Evolutionary conservation across 2,329 filamentous ascomycete species (phyloP), one percentile per base, ranked within the genome.

Genomic region (Stachybotrys echinatus): DNA sequence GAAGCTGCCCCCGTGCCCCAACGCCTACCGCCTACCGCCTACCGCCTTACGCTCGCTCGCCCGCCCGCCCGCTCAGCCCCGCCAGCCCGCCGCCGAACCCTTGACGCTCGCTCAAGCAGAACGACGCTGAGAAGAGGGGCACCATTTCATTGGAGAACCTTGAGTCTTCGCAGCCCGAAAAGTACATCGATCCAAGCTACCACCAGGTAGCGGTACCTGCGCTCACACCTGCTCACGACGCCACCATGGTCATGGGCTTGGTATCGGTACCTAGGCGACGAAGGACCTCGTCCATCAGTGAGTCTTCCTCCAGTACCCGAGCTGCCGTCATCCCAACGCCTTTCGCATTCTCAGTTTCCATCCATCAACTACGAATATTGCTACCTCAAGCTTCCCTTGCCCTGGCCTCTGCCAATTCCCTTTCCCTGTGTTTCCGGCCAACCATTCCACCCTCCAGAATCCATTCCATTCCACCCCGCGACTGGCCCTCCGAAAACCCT

Each of bases 211-310:
- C 44, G 23, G 18, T 37, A 34, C 44, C 44, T 46, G 12, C 6
- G 12, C 8, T 7, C 23, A 46, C 23, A 10, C 19, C 27, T 14
- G 27, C 10, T 34, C 17, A 34, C 23, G 7, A 23, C 42, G 42
- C 42, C 4, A 18, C 45, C 59, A 66, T 66, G 64, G 63, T 65
- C 52, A 59, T 66, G 61, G 60, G 61, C 52, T 59, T 66, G 23
- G 63, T 64, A 34, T 63, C 64, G 45, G 59, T 59, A 52, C 56
- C 57, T 49, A 60, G 61, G 34, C 64, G 63, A 48, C 63, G 62
- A 50, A 64, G 63, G 50, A 56, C 64, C n/a, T 56, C 56, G n/a
- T 56, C 49, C 54, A 57, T 57, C 52, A 59, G 61, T 63, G 51
- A 58, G 60, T 61, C 22, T 22, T 14, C 14, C 18, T 18, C 18